phyloP scores from a whole-genome alignment of 2,329 filamentous ascomycete genomes.

The Colletotrichum sp. region DNA sequence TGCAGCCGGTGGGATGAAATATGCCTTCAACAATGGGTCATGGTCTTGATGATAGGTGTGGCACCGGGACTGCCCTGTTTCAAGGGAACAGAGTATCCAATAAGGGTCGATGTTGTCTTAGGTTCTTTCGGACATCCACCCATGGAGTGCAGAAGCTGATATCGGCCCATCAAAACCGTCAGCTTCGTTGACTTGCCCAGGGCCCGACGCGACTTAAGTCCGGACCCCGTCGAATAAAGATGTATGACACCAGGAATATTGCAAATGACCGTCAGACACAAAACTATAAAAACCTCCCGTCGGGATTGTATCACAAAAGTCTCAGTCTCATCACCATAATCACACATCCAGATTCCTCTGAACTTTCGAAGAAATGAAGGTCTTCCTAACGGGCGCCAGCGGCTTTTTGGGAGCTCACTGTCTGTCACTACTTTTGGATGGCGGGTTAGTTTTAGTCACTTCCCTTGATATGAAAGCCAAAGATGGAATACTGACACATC shows the following conservation, averaged over 20 bases:
- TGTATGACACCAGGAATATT: neutral
- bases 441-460: neutral
- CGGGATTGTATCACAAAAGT: no score
- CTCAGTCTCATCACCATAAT: neutral
- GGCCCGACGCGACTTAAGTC: neutral
- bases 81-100: neutral
- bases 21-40: neutral
- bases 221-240: neutral
- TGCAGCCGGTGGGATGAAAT: neutral
- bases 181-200: neutral
- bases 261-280: neutral
- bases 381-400: neutral
- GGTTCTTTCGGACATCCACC: neutral
- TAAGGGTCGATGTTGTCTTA: neutral
- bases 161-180: neutral
- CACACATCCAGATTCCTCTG: neutral
- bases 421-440: neutral
- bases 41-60: neutral
- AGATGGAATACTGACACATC: neutral
- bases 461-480: neutral
- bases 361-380: neutral
- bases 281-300: neutral
- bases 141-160: neutral
- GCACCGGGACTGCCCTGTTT: neutral
- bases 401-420: neutral